Evolutionary conservation across 2,329 filamentous ascomycete species (phyloP), one percentile per base, ranked within the genome.

Genomic region (Hypoxylon sp.): DNA sequence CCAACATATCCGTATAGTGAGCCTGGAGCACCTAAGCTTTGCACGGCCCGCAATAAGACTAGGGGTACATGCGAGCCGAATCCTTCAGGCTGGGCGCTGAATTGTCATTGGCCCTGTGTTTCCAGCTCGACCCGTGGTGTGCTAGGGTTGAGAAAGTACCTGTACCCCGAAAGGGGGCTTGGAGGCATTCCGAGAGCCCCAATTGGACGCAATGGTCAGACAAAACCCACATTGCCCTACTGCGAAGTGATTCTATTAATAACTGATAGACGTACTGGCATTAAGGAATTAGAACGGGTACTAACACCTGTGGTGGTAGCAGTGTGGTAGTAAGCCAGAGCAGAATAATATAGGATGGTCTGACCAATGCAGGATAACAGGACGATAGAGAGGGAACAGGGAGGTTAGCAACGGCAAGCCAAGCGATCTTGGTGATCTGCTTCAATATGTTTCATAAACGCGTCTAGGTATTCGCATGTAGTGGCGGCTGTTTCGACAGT

Each of bases 381-480:
- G 26, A 26, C 42, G 44, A 59, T 46, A 56, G 44, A 19, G 22
- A 35, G 35, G n/a, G 14, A 55, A 26, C 44, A 33, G 55, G 50
- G 13, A 66, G 58, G 56, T 46, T 59, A 54, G 19, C n/a, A 24
- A 58, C 19, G 37, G 31, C 11, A 31, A 47, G 53, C 61, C 54
- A 61, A 63, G 56, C 11, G 54, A 44, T 59, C n/a, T n/a, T n/a
- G 14, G 22, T 37, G 62, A 60, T 66, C 53, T 70, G 2, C 33
- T 56, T 61, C 56, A 47, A 64, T 68, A 64, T 65, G 65, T 69
- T 70, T 70, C 70, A 72, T 68, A 56, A 68, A 68, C 54, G 63
- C 62, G 63, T 72, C 29, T 31, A 31, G 29, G 39, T 61, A 62
- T 64, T 48, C n/a, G 63, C 57, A 67, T 67, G 68, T 66, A 56